These are phyloP conservation scores for Jaminaea rosea DNA, from an alignment of 1,284 basidiomycete species.

Conservation along the genomic window DNA sequence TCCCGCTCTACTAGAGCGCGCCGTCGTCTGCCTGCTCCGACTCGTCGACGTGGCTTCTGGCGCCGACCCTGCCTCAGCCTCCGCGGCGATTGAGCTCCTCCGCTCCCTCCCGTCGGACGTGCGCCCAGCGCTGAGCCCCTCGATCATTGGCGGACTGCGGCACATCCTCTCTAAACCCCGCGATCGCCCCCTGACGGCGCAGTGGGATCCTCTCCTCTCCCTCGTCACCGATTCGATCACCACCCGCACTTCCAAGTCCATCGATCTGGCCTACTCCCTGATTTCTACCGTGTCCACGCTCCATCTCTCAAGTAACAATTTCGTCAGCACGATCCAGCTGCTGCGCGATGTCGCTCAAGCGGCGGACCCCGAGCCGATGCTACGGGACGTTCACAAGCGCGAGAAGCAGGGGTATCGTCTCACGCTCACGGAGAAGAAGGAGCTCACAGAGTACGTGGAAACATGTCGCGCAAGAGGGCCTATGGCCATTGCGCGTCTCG, in stretches of 20 bases:
- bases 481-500: slow-evolving; percentile 69
- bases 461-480: slow-evolving; percentile 59
- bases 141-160: slow-evolving; percentile 74
- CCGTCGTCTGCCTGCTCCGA: slow-evolving; percentile 58
- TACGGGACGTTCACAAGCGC: neutral
- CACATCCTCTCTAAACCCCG: slow-evolving; percentile 60
- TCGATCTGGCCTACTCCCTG: neutral
- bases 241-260: slow-evolving; percentile 65
- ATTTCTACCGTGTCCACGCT: neutral
- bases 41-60: slow-evolving; percentile 10
- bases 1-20: slow-evolving; percentile 84
- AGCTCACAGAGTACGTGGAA: slow-evolving; percentile 37
- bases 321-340: slow-evolving; percentile 50
- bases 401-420: slow-evolving; percentile 8
- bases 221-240: slow-evolving; percentile 67
- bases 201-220: slow-evolving; percentile 85
- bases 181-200: slow-evolving; percentile 63
- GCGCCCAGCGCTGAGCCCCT: slow-evolving; percentile 77
- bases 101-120: slow-evolving; percentile 67
- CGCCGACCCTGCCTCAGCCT: slow-evolving; percentile 77
- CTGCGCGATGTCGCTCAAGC: slow-evolving; percentile 58
- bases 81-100: slow-evolving; percentile 81
- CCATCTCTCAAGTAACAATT: neutral
- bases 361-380: slow-evolving; percentile 20
- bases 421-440: slow-evolving; percentile 45